These are phyloP conservation scores for Naganishia friedmannii DNA, from an alignment of 768 basidiomycete species.

Conservation along the genomic window DNA sequence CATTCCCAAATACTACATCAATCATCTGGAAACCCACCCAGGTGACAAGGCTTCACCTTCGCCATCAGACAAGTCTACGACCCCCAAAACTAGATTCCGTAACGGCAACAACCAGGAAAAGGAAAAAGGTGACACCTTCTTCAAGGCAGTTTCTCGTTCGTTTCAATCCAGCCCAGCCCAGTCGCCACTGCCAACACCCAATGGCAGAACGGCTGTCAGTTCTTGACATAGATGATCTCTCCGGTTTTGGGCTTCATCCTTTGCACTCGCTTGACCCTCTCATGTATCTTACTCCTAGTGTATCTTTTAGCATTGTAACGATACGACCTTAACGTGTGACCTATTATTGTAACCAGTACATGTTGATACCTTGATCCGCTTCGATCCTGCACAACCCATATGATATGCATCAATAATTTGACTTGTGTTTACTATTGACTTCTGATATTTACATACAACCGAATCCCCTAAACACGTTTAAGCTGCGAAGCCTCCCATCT, in stretches of 20 bases:
- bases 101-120: constrained; percentile 19
- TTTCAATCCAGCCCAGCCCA: constrained; percentile 15
- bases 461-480: not conserved
- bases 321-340: constrained; percentile 18
- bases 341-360: constrained; percentile 4
- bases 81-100: constrained; percentile 4
- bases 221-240: constrained; percentile 2
- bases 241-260: not conserved
- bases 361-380: not conserved
- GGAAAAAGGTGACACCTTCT: constrained; percentile 15
- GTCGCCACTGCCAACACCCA: constrained; percentile 13
- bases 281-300: not conserved
- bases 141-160: constrained; percentile 20
- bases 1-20: constrained; percentile 27
- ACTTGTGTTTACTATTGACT: not conserved
- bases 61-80: not conserved
- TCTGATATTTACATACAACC: constrained; percentile 12
- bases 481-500: not conserved
- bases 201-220: constrained; percentile 15
- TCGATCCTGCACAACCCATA: not conserved
- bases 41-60: constrained; percentile 2
- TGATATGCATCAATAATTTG: not conserved
- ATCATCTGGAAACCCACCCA: constrained; percentile 25
- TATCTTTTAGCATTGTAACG: constrained; percentile 18
- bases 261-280: not conserved